phyloP scores from a whole-genome alignment of 768 basidiomycete species.

The Amanita rubescens region DNA sequence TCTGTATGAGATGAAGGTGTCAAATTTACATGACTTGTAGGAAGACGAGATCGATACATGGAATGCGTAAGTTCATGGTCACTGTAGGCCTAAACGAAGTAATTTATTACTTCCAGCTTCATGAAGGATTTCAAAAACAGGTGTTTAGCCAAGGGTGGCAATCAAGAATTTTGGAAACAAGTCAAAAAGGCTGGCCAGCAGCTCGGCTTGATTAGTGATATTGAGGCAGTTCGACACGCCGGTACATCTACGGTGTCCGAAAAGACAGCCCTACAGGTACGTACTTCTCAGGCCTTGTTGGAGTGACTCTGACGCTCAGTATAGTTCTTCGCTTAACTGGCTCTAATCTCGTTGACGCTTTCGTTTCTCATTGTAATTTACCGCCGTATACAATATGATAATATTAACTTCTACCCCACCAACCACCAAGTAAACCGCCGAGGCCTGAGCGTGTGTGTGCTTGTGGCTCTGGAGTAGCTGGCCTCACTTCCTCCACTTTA shows the following conservation, averaged over 20 bases:
- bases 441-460: slow-evolving; percentile 46
- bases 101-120: slow-evolving; percentile 39
- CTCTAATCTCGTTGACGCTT: background rate
- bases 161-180: slow-evolving; percentile 59
- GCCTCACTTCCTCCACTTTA: slow-evolving; percentile 46
- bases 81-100: background rate
- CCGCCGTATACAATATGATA: background rate
- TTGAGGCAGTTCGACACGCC: slow-evolving; percentile 55
- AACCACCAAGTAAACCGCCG: slow-evolving; percentile 65
- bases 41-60: slow-evolving; percentile 81
- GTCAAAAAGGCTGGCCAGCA: slow-evolving; percentile 41
- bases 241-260: slow-evolving; percentile 53
- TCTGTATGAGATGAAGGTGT: background rate
- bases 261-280: slow-evolving; percentile 45
- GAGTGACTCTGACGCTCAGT: background rate
- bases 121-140: slow-evolving; percentile 47
- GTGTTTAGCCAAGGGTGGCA: slow-evolving; percentile 51
- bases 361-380: background rate
- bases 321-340: slow-evolving; percentile 1
- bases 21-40: slow-evolving; percentile 22
- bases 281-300: slow-evolving; percentile 7
- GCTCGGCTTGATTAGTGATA: slow-evolving; percentile 54
- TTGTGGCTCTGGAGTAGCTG: slow-evolving; percentile 44
- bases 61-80: slow-evolving; percentile 49
- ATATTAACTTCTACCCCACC: slow-evolving; percentile 59